These are phyloP conservation scores for Sutorius eximius DNA, from an alignment of 1,284 basidiomycete species.

Conservation along the genomic window DNA sequence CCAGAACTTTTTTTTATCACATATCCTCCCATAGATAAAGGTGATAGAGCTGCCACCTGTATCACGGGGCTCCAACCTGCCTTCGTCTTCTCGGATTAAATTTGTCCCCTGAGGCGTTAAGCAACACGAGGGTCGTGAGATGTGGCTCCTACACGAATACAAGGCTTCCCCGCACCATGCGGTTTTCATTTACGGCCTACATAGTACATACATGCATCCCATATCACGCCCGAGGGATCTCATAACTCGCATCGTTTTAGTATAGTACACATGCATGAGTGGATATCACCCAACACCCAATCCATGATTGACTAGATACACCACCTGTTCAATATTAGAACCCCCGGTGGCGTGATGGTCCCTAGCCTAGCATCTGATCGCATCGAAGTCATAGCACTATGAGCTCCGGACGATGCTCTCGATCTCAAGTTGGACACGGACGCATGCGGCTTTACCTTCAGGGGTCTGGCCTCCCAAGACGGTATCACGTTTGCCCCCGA, in stretches of 20 bases:
- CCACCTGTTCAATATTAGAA: constrained; percentile 7
- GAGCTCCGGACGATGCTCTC: constrained; percentile 54
- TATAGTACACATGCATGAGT: constrained; percentile 14
- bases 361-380: background rate
- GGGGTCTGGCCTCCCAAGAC: constrained; percentile 54
- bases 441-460: constrained; percentile 59
- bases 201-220: background rate
- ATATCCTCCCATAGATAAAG: constrained; percentile 12
- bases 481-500: constrained; percentile 35
- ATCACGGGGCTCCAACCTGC: constrained; percentile 3
- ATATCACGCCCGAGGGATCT: constrained; percentile 9
- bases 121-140: constrained; percentile 22
- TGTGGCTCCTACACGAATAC: constrained; percentile 7
- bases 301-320: constrained; percentile 3
- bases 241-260: background rate
- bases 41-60: constrained; percentile 21
- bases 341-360: constrained; percentile 16
- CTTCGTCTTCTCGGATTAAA: constrained; percentile 6
- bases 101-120: constrained; percentile 4
- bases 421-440: constrained; percentile 61
- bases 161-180: constrained; percentile 32
- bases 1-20: constrained; percentile 12
- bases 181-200: constrained; percentile 25
- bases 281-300: constrained; percentile 15
- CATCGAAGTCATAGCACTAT: constrained; percentile 16